phyloP scores from a whole-genome alignment of 2,329 filamentous ascomycete genomes.

The Tolypocladium sp. region DNA sequence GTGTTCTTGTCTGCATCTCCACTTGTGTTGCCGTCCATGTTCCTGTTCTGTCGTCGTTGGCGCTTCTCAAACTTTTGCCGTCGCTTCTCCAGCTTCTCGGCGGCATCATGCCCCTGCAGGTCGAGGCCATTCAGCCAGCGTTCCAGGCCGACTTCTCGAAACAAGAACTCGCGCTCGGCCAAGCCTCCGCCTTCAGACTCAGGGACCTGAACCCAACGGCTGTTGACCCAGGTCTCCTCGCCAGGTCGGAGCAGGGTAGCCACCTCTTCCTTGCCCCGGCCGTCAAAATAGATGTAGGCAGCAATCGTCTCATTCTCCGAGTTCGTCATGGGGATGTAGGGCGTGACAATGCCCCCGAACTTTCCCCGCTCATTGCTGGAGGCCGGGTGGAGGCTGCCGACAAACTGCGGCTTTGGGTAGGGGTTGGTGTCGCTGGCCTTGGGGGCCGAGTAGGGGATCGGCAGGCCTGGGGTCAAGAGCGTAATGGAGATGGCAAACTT shows the following conservation, averaged over 20 bases:
- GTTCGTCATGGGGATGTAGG: slow-evolving; percentile 86
- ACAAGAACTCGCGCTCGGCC: slow-evolving; percentile 92
- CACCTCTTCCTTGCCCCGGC: slow-evolving; percentile 89
- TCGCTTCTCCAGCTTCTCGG: slow-evolving; percentile 82
- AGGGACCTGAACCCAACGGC: slow-evolving; percentile 91
- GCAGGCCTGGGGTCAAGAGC: slow-evolving; percentile 75
- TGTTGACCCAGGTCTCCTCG: slow-evolving; percentile 99
- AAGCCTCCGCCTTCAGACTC: slow-evolving; percentile 86
- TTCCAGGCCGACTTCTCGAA: slow-evolving; percentile 92
- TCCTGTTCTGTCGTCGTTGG: slow-evolving; percentile 52
- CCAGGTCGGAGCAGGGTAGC: slow-evolving; percentile 85
- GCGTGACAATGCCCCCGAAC: slow-evolving; percentile 52
- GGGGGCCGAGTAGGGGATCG: slow-evolving; percentile 87
- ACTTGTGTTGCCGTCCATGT: slow-evolving; percentile 21
- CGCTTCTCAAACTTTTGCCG: slow-evolving; percentile 68
- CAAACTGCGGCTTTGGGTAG: slow-evolving; percentile 71
- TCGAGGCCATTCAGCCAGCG: slow-evolving; percentile 95
- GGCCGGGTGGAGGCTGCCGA: slow-evolving; percentile 57
- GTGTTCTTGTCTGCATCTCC: slow-evolving; percentile 29
- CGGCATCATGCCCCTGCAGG: slow-evolving; percentile 84
- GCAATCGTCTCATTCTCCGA: slow-evolving; percentile 96
- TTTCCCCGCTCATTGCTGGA: slow-evolving; percentile 36
- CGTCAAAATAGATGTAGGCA: slow-evolving; percentile 98
- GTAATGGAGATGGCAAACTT: slow-evolving; percentile 98
- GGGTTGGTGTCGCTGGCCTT: slow-evolving; percentile 70